Evolutionary conservation across 306 rosid genomes (phyloP), one percentile per base, ranked within the genome.

Genomic region (Citrullus mucosospermus): DNA sequence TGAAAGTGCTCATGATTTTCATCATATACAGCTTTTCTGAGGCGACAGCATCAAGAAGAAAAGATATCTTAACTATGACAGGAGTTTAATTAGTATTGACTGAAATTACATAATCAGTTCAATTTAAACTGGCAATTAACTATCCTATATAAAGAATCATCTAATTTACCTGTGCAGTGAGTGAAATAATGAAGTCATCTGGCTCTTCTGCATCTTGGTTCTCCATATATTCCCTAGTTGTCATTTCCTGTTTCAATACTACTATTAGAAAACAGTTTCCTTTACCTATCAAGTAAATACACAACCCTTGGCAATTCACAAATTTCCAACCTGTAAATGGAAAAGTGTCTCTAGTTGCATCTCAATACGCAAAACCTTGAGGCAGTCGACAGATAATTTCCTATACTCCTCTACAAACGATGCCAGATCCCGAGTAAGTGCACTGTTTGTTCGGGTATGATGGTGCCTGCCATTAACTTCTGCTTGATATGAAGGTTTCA

Each of bases 121-220:
- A 67, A 67, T 67, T 67, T 34, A 44, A 41, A 61, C 43, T 30
- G 20, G 32, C 68, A 61, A 16, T 30, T 61, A 30, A 36, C 30
- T n/a, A 63, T 65, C 50, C 48, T 0, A 65, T 36, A 36, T 36
- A 36, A 65, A 65, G 6, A 67, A 67, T 18, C 32, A 67, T 67
- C 73, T n/a, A 59, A 61, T 80, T 80, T 72, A 91, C 99, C 96
- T 89, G 97, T 39, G 98, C 84, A 56, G 97, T 96, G 83, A 96
- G 97, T 46, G 99, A 87, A 85, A 96, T 91, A 82, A 96, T 85
- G 82, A 91, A 96, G 87, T 90, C 98, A 80, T 96, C 99, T 16
- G 99, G 99, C 84, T 96, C 99, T 87, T 96, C 99, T 63, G 99
- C 98, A 84, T 92, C 99, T 88, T 92, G 96, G 85, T 96, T 96